These are phyloP conservation scores for Raddia distichophylla DNA, from an alignment of 176 grass and related monocot genomes.

Conservation along the genomic window DNA sequence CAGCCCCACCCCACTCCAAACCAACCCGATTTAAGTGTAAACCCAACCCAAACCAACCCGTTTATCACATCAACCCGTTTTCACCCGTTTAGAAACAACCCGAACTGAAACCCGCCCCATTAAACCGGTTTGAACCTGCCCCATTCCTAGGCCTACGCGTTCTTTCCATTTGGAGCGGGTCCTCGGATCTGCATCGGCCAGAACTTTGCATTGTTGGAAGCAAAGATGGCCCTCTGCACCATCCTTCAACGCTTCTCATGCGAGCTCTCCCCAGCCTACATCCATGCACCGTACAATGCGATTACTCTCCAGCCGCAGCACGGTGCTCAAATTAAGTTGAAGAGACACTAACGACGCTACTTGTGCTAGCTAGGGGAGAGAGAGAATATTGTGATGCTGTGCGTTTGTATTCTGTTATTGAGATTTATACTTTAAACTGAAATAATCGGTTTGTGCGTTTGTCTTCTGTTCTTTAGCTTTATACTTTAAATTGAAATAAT, in stretches of 20 bases:
- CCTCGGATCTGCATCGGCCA: constrained; percentile 76
- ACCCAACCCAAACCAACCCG: no score
- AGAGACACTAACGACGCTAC: constrained; percentile 41
- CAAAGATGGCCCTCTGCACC: constrained; percentile 61
- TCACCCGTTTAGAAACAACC: no score
- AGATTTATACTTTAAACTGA: neutral
- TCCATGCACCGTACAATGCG: constrained; percentile 54
- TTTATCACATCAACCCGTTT: no score
- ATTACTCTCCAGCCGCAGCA: constrained; percentile 71
- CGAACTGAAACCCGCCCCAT: no score
- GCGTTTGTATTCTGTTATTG: neutral
- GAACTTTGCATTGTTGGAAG: constrained; percentile 68
- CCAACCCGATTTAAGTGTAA: no score
- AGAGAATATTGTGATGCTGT: neutral
- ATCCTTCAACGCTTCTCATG: constrained; percentile 76
- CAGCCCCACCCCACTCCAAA: no score
- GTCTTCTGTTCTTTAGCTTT: no score
- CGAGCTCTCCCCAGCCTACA: constrained; percentile 64
- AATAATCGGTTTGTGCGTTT: neutral
- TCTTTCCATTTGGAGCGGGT: constrained; percentile 76
- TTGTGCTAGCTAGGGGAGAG: neutral
- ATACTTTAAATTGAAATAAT: no score
- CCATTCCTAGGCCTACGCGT: no score
- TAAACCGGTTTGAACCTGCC: no score
- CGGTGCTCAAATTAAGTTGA: constrained; percentile 60